These are phyloP conservation scores for Trichophyton equinum DNA, from an alignment of 2,329 filamentous ascomycete species.

Conservation along the genomic window DNA sequence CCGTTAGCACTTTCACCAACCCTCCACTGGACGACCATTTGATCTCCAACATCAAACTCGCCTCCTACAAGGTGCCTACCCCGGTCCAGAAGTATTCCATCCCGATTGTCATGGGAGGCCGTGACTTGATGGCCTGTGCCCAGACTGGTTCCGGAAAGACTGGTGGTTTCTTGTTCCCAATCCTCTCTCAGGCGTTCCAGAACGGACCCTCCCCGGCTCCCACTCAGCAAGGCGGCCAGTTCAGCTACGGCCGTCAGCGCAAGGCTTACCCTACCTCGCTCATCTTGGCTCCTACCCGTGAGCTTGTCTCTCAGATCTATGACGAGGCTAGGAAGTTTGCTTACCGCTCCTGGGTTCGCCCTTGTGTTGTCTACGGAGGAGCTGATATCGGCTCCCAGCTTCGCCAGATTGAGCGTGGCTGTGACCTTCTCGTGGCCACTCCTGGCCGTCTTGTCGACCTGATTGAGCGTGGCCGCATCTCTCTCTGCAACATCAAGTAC, in stretches of 20 bases:
- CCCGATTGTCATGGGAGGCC: slow-evolving; percentile 93
- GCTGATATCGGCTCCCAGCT: slow-evolving; percentile 97
- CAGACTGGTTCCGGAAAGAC: slow-evolving; percentile 99
- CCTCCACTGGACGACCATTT: slow-evolving; percentile 92
- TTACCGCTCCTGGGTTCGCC: slow-evolving; percentile 97
- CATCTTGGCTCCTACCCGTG: slow-evolving; percentile 91
- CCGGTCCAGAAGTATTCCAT: slow-evolving; percentile 99
- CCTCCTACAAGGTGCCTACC: slow-evolving; percentile 89
- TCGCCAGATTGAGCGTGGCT: slow-evolving; percentile 93
- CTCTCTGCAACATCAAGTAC: slow-evolving; percentile 97
- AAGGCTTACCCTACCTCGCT: slow-evolving; percentile 95
- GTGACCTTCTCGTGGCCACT: slow-evolving; percentile 91
- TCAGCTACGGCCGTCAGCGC: slow-evolving; percentile 75
- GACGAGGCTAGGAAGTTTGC: slow-evolving; percentile 96
- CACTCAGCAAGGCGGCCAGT: slow-evolving; percentile 47
- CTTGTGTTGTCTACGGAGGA: slow-evolving; percentile 97
- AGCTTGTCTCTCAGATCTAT: slow-evolving; percentile 97
- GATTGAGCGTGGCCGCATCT: slow-evolving; percentile 97
- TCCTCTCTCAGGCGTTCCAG: slow-evolving; percentile 92
- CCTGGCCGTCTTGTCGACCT: slow-evolving; percentile 94
- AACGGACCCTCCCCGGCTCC: slow-evolving; percentile 67
- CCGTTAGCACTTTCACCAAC: slow-evolving; percentile 80
- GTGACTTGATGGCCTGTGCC: slow-evolving; percentile 98
- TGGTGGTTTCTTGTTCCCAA: slow-evolving; percentile 98
- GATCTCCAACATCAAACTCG: slow-evolving; percentile 81